These are phyloP conservation scores for Tetraselmis chui DNA, from an alignment of 139 green algal genomes.

Conservation along the genomic window DNA sequence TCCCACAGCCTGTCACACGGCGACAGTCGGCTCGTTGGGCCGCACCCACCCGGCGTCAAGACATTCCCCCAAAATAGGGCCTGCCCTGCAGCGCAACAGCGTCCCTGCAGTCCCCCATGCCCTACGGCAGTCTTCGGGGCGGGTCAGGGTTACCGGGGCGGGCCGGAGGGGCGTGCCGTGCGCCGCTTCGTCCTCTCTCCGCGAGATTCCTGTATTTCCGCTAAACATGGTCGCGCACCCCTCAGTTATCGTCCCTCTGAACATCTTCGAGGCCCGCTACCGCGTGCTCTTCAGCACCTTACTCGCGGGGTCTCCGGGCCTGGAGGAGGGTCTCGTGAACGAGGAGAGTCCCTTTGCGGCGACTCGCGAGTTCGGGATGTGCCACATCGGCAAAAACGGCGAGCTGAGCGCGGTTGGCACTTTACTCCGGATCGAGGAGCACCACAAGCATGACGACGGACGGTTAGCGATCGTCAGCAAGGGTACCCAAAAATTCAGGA, in stretches of 20 bases:
- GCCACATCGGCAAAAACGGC: constrained; percentile 7
- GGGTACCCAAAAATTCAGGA: neutral
- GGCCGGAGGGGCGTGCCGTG: neutral
- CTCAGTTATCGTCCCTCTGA: constrained; percentile 1
- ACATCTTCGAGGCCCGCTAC: constrained; percentile 18
- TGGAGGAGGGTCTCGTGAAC: constrained; percentile 14
- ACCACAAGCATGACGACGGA: constrained; percentile 8
- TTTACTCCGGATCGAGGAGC: constrained; percentile 7
- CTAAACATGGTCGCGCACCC: constrained; percentile 10
- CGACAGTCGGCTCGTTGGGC: too few species aligned
- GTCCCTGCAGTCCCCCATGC: too few species aligned
- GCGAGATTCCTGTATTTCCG: constrained; percentile 7
- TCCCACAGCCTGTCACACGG: too few species aligned
- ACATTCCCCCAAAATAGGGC: too few species aligned
- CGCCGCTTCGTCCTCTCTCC: neutral
- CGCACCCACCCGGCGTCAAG: too few species aligned
- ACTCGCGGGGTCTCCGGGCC: neutral
- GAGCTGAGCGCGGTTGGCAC: neutral
- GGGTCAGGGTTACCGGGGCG: too few species aligned
- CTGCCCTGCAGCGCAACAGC: too few species aligned
- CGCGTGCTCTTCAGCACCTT: constrained; percentile 14
- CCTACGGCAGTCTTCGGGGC: too few species aligned
- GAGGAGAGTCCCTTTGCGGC: constrained; percentile 6
- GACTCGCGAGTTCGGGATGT: constrained; percentile 9
- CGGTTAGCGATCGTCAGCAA: neutral